phyloP scores from a whole-genome alignment of 371 early-diverging fungal genomes.

The Apophysomyces elegans region DNA sequence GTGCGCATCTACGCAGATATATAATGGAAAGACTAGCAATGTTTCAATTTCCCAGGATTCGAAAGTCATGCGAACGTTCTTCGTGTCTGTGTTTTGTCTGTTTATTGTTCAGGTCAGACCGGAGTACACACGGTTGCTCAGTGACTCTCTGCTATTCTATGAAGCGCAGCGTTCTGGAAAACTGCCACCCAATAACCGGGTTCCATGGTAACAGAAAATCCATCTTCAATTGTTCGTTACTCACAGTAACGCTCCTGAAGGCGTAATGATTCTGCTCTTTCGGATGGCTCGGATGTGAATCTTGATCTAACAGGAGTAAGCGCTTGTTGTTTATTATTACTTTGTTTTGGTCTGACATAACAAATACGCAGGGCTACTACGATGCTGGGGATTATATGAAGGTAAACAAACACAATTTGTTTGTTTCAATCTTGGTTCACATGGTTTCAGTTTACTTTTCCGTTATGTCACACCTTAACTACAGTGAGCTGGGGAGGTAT shows the following conservation, averaged over 20 bases:
- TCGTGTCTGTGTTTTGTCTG: neutral
- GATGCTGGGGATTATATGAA: slow-evolving; percentile 5
- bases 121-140: neutral
- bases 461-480: neutral
- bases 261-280: slow-evolving; percentile 3
- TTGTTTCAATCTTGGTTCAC: neutral
- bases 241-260: neutral
- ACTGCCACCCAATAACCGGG: neutral
- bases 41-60: neutral
- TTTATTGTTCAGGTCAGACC: neutral
- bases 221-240: no score
- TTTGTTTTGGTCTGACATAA: neutral
- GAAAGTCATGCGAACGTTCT: neutral
- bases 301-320: neutral
- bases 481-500: slow-evolving; percentile 5
- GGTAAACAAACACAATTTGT: neutral
- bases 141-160: neutral
- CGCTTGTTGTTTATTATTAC: neutral
- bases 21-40: neutral
- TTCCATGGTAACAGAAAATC: neutral
- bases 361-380: neutral
- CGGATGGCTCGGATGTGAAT: neutral
- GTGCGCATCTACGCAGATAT: neutral
- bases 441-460: slow-evolving; percentile 5
- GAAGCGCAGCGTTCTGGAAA: neutral